Conservation (phyloP, 768 basidiomycete species). For the Suillus fuscotomentosus region DNA sequence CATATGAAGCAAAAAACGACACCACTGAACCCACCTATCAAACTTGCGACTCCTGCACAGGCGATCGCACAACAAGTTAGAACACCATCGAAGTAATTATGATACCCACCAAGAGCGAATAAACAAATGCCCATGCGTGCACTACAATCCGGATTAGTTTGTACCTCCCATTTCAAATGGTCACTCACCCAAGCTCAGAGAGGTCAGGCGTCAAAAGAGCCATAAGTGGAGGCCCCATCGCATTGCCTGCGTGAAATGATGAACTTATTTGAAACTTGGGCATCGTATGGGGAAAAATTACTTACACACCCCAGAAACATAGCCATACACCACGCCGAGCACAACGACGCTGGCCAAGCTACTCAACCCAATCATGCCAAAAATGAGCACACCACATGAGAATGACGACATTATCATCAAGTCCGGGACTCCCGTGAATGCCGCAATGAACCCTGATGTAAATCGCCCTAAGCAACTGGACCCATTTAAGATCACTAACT, state of each 20-base stretch:
- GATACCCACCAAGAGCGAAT: constrained; percentile 36
- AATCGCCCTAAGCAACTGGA: constrained; percentile 49
- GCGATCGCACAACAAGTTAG: too few relatives aligned
- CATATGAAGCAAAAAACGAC: constrained; percentile 1
- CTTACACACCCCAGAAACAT: constrained; percentile 46
- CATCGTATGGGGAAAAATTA: background rate
- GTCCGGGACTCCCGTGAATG: constrained; percentile 42
- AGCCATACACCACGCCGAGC: constrained; percentile 46
- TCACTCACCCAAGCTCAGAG: too few relatives aligned
- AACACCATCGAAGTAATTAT: background rate
- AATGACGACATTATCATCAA: constrained; percentile 36
- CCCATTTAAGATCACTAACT: constrained; percentile 55
- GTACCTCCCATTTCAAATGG: background rate
- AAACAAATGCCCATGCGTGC: constrained; percentile 48
- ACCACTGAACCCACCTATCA: constrained; percentile 15
- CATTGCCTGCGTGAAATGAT: too few relatives aligned
- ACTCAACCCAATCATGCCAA: constrained; percentile 42
- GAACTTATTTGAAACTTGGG: too few relatives aligned
- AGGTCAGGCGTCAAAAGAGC: too few relatives aligned
- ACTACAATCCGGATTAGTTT: constrained; percentile 7
- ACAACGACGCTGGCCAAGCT: constrained; percentile 37
- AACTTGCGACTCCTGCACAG: constrained; percentile 21
- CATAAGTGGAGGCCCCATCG: too few relatives aligned
- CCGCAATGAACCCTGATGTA: constrained; percentile 38
- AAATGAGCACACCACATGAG: constrained; percentile 37